These are phyloP conservation scores for Mycena sp. DNA, from an alignment of 1,284 basidiomycete genomes.

Conservation along the genomic window DNA sequence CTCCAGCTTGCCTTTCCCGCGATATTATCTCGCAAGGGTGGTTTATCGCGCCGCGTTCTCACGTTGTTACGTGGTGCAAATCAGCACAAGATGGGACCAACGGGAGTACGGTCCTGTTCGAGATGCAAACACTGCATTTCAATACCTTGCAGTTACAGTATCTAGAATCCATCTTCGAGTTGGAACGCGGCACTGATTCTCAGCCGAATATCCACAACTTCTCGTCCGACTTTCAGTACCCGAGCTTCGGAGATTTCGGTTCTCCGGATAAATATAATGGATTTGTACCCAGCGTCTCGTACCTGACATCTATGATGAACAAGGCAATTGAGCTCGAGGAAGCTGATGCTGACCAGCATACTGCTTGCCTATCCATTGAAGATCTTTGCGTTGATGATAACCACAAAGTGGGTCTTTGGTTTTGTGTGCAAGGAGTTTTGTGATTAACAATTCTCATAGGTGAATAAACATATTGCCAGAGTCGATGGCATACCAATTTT, in stretches of 20 bases:
- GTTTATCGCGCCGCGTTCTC: conserved; percentile 1
- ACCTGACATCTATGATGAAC: neutral
- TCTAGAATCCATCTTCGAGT: conserved; percentile 5
- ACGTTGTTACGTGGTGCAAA: conserved; percentile 9
- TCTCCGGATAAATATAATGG: neutral
- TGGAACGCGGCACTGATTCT: neutral
- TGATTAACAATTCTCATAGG: neutral
- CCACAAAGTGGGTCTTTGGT: neutral
- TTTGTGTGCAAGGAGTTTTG: neutral
- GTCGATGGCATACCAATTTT: conserved; percentile 14
- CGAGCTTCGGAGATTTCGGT: conserved; percentile 9
- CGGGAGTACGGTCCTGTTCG: conserved; percentile 1
- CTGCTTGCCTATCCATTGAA: neutral
- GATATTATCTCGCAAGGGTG: conserved; percentile 1
- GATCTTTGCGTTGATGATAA: neutral
- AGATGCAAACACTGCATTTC: conserved; percentile 17
- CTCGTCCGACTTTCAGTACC: neutral
- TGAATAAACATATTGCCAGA: conserved; percentile 25
- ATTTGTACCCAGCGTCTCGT: conserved; percentile 14
- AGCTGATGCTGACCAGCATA: conserved; percentile 5
- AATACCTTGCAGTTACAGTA: conserved; percentile 9
- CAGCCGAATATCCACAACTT: neutral
- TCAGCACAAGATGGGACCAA: conserved; percentile 25
- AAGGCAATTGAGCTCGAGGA: conserved; percentile 5
- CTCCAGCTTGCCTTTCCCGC: conserved; percentile 12